These are phyloP conservation scores for Odonthalia washingtoniensis DNA, from an alignment of 31 red algal species.

Conservation along the genomic window DNA sequence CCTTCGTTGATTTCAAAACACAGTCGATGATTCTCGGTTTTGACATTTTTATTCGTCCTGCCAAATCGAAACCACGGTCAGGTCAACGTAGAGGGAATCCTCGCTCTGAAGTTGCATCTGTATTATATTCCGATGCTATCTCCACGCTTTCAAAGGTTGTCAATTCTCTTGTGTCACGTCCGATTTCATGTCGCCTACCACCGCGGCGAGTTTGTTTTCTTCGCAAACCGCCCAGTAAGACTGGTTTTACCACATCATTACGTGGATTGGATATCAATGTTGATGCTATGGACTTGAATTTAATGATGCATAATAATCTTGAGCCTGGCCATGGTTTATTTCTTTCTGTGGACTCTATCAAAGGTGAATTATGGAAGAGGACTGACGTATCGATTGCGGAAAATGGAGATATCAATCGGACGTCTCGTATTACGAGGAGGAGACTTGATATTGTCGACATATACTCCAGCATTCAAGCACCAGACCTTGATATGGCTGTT, in stretches of 20 bases:
- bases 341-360: conserved; percentile 34
- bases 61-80: conserved; percentile 13
- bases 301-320: conserved; percentile 78
- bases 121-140: conserved; percentile 78
- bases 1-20: conserved; percentile 55
- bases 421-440: conserved; percentile 57
- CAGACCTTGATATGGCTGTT: conserved; percentile 75
- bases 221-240: conserved; percentile 51
- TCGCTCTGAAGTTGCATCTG: conserved; percentile 49
- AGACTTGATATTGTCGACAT: conserved; percentile 66
- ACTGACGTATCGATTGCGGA: conserved; percentile 29
- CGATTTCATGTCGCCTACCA: conserved; percentile 54
- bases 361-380: conserved; percentile 57
- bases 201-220: conserved; percentile 35
- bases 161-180: conserved; percentile 58
- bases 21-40: conserved; percentile 55
- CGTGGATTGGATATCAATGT: conserved; percentile 60
- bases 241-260: conserved; percentile 47
- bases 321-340: conserved; percentile 76
- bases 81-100: background rate
- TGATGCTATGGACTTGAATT: conserved; percentile 58
- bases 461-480: conserved; percentile 70
- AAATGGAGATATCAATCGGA: conserved; percentile 39
- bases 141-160: conserved; percentile 67
- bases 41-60: conserved; percentile 50